These are phyloP conservation scores for Amanita polypyramis DNA, from an alignment of 768 basidiomycete species.

Conservation along the genomic window DNA sequence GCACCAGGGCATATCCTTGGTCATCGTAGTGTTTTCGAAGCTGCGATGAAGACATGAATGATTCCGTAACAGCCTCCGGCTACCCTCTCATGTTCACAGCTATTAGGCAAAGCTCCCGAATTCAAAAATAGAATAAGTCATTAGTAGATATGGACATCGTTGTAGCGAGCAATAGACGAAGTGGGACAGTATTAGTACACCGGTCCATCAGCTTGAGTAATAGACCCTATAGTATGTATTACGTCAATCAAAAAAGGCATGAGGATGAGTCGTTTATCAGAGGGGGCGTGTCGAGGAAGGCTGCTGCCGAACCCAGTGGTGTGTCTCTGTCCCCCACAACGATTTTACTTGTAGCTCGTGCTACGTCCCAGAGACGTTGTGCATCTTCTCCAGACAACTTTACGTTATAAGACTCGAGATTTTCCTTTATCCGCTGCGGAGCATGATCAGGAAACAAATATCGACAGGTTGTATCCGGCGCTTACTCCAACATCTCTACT, in stretches of 20 bases:
- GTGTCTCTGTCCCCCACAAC: conserved; percentile 16
- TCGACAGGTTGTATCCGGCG: background rate
- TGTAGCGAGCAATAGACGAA: no score
- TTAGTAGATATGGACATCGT: no score
- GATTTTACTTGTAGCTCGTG: conserved; percentile 16
- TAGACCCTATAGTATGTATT: no score
- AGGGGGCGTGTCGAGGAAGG: background rate
- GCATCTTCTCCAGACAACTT: conserved; percentile 19
- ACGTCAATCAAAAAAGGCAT: no score
- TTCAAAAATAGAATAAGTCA: no score
- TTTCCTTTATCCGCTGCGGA: conserved; percentile 29
- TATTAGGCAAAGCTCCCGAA: no score
- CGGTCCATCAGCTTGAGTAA: no score
- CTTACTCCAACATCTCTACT: conserved; percentile 26
- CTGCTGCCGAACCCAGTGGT: background rate
- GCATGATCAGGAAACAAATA: background rate
- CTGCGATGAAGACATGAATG: background rate
- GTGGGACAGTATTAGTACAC: no score
- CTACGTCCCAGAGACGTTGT: conserved; percentile 18
- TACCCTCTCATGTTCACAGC: no score
- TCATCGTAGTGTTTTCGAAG: conserved; percentile 34
- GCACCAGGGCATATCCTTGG: conserved; percentile 58
- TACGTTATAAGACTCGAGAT: conserved; percentile 20
- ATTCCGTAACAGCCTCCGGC: no score
- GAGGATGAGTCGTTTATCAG: background rate